Evolutionary conservation across 495 filamentous ascomycete species (phyloP).

Genomic region (Collariella sp.): DNA sequence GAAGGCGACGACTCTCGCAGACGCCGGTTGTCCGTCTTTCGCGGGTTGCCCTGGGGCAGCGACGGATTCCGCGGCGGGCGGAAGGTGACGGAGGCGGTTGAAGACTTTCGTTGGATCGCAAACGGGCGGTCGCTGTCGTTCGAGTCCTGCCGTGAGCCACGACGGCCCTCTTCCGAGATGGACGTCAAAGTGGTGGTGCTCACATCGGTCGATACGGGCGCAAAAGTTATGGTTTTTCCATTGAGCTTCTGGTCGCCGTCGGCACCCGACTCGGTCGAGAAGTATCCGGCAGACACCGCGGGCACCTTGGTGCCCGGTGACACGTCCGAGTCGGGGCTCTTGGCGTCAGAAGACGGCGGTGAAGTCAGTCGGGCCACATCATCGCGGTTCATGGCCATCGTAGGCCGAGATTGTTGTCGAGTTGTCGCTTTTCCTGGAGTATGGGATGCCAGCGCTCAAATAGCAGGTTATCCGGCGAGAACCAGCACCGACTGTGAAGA

Average conservation of each 20-base stretch:
- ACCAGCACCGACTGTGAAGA: conserved; percentile 32
- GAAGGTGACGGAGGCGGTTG: conserved; percentile 36
- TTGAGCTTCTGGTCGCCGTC: conserved; percentile 7
- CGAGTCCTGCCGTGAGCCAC: conserved; percentile 19
- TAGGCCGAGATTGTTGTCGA: conserved; percentile 4
- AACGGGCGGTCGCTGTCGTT: conserved; percentile 16
- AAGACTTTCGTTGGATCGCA: conserved; percentile 34
- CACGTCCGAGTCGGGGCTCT: conserved; percentile 33
- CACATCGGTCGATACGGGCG: conserved; percentile 16
- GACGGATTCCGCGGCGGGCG: conserved; percentile 33
- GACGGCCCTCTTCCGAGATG: conserved; percentile 12
- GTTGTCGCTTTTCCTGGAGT: conserved; percentile 7
- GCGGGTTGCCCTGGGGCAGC: conserved; percentile 38
- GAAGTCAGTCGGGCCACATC: conserved; percentile 25
- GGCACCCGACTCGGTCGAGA: conserved; percentile 13
- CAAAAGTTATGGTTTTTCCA: conserved; percentile 8
- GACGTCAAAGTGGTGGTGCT: conserved; percentile 21
- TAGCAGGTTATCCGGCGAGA: conserved; percentile 34
- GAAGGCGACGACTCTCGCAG: conserved; percentile 40
- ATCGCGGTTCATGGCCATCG: conserved; percentile 21
- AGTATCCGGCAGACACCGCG: conserved; percentile 29
- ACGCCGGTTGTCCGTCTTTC: conserved; percentile 34
- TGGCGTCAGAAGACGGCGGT: conserved; percentile 16
- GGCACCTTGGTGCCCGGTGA: conserved; percentile 32
- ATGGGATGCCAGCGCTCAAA: conserved; percentile 35